Evolutionary conservation across 495 filamentous ascomycete species (phyloP).

Genomic region (Tuber indicum): DNA sequence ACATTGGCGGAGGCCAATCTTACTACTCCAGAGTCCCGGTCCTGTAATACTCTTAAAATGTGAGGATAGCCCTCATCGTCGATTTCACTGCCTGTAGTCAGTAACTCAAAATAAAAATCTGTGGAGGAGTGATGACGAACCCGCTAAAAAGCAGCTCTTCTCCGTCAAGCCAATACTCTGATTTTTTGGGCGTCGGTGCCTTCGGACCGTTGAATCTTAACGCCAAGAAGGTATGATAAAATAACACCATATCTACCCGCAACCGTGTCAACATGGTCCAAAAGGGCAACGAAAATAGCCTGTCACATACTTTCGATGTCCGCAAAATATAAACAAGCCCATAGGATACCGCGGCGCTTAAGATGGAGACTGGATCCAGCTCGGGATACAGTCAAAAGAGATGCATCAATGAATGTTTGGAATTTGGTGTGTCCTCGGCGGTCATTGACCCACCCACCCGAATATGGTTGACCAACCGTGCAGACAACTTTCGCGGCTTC

Average conservation of each 20-base stretch:
- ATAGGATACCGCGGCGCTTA: constrained; percentile 49
- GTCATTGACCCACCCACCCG: constrained; percentile 47
- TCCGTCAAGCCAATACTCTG: constrained; percentile 51
- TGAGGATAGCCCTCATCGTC: constrained; percentile 53
- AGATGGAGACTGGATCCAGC: constrained; percentile 52
- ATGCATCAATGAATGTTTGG: constrained; percentile 39
- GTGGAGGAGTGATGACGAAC: constrained; percentile 39
- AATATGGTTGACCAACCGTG: constrained; percentile 45
- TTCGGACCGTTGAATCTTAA: constrained; percentile 54
- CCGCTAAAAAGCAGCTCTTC: constrained; percentile 54
- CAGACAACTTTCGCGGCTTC: constrained; percentile 55
- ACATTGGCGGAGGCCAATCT: constrained; percentile 36
- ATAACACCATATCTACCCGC: constrained; percentile 54
- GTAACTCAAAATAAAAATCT: neutral
- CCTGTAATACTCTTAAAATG: constrained; percentile 55
- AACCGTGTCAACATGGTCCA: constrained; percentile 17
- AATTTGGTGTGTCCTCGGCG: constrained; percentile 34
- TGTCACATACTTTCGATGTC: constrained; percentile 53
- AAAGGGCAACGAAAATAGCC: constrained; percentile 4
- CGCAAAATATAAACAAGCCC: constrained; percentile 55
- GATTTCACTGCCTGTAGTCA: constrained; percentile 48
- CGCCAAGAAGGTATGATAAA: constrained; percentile 57
- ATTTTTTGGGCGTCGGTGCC: constrained; percentile 44
- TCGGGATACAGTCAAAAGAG: constrained; percentile 46
- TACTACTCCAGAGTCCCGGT: constrained; percentile 51